Conservation (phyloP, 1,284 basidiomycete species). For the Phenoliferia sp. region DNA sequence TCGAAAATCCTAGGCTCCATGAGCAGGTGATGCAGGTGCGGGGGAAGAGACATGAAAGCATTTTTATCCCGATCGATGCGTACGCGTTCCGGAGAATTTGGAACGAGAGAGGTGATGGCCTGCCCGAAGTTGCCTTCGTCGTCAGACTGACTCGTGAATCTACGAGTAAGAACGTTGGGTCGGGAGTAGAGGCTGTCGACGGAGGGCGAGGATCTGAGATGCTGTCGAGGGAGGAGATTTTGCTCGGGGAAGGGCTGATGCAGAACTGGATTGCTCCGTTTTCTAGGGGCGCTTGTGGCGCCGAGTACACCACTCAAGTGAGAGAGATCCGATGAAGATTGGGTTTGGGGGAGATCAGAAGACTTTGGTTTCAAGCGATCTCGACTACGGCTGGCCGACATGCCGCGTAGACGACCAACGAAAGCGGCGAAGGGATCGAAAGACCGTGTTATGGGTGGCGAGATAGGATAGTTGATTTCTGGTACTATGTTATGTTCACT, state of each 20-base stretch:
- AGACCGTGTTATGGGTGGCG: constrained; percentile 9
- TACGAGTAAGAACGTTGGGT: background rate
- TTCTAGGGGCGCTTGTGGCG: too few species aligned
- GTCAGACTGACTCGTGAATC: background rate
- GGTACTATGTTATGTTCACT: too few species aligned
- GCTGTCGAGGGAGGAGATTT: background rate
- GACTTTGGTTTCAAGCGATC: too few species aligned
- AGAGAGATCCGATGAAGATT: background rate
- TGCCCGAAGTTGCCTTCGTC: background rate
- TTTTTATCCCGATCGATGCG: constrained; percentile 8
- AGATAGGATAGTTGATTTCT: background rate
- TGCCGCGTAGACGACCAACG: background rate
- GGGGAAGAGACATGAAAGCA: constrained; percentile 26
- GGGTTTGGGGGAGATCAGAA: background rate
- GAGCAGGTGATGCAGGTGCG: constrained; percentile 26
- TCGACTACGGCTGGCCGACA: background rate
- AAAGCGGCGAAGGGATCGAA: constrained; percentile 18
- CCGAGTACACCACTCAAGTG: background rate
- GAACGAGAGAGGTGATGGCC: background rate
- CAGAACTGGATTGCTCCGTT: background rate
- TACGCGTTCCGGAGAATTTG: background rate
- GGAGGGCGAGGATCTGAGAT: background rate
- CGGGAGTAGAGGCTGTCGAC: constrained; percentile 14
- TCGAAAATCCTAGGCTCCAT: constrained; percentile 5
- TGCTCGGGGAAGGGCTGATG: background rate